Percentiles rank a stretch among this genome's conserved stretches.
phyloP scores from a whole-genome alignment of 805 yeast genomes.

The Candida broadrunensis region DNA sequence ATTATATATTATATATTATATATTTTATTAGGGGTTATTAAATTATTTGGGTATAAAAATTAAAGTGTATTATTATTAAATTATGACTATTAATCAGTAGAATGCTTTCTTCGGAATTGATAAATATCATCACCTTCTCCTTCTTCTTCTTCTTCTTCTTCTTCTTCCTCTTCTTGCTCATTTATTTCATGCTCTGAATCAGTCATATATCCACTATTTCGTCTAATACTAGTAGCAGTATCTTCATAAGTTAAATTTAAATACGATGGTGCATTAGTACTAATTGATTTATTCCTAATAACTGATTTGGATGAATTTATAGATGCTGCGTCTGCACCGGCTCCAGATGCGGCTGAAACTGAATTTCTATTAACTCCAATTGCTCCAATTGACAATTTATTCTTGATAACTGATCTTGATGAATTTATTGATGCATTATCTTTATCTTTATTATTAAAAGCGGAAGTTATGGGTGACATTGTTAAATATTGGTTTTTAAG shows the following conservation, averaged over 20 bases:
- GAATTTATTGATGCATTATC: conserved; percentile 6
- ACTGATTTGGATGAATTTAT: not conserved
- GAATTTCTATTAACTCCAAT: not conserved
- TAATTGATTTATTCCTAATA: not conserved
- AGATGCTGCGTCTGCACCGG: not conserved
- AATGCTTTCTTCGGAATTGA: conserved; percentile 1
- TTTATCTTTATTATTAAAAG: not conserved
- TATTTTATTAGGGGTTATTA: no score
- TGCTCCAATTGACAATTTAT: conserved; percentile 10
- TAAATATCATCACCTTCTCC: conserved; percentile 3
- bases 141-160: conserved; percentile 1
- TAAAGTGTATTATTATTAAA: no score
- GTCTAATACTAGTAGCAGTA: not conserved
- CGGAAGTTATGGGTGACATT: not conserved
- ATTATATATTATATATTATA: no score
- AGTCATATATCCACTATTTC: conserved; percentile 12
- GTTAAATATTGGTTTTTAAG: not conserved
- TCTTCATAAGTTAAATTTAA: not conserved
- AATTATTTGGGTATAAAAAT: no score
- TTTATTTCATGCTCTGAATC: conserved; percentile 9
- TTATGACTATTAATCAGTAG: not conserved
- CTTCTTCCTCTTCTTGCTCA: conserved; percentile 5
- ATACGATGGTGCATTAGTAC: not conserved
- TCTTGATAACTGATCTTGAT: conserved; percentile 13
- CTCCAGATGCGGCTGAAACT: no score